A percentile compares a stretch with the other conserved stretches of the same genome.
Conservation (phyloP, 2,329 filamentous ascomycete species). For the Tolypocladium guangdongense region DNA sequence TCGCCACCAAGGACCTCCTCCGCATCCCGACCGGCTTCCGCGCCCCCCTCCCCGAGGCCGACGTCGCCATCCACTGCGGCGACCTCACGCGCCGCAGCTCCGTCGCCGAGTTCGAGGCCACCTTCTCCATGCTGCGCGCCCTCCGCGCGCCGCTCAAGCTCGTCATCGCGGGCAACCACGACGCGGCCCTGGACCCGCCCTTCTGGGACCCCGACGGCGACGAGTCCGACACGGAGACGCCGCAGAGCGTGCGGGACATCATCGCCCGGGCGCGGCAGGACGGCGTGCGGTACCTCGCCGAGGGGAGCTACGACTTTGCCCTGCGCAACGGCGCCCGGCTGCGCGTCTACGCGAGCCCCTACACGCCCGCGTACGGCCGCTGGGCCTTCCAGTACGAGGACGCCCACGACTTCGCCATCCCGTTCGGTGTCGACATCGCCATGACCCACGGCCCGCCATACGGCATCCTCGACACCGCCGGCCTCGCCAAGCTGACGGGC, state of each 20-base stretch:
- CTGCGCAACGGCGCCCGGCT: slow-evolving; percentile 38
- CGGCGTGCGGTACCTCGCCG: slow-evolving; percentile 34
- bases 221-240: slow-evolving; percentile 8
- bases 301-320: slow-evolving; percentile 35
- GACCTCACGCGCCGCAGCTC: slow-evolving; percentile 35
- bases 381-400: slow-evolving; percentile 40
- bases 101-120: slow-evolving; percentile 26
- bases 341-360: slow-evolving; percentile 41
- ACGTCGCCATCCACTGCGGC: slow-evolving; percentile 42
- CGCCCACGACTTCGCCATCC: slow-evolving; percentile 28
- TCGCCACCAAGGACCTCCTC: slow-evolving; percentile 7
- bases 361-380: slow-evolving; percentile 32
- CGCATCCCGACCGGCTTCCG: slow-evolving; percentile 16
- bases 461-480: slow-evolving; percentile 35
- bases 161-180: slow-evolving; percentile 45
- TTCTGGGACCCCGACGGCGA: slow-evolving; percentile 14
- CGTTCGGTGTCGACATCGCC: slow-evolving; percentile 29
- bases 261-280: slow-evolving; percentile 23
- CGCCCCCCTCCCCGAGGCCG: slow-evolving; percentile 22
- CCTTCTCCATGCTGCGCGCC: slow-evolving; percentile 29
- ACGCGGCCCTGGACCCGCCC: slow-evolving; percentile 29
- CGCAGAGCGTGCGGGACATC: slow-evolving; percentile 17
- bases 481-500: slow-evolving; percentile 1
- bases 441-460: slow-evolving; percentile 45
- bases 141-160: slow-evolving; percentile 40